phyloP scores from a whole-genome alignment of 2,329 filamentous ascomycete genomes.

The Diaporthe citri region DNA sequence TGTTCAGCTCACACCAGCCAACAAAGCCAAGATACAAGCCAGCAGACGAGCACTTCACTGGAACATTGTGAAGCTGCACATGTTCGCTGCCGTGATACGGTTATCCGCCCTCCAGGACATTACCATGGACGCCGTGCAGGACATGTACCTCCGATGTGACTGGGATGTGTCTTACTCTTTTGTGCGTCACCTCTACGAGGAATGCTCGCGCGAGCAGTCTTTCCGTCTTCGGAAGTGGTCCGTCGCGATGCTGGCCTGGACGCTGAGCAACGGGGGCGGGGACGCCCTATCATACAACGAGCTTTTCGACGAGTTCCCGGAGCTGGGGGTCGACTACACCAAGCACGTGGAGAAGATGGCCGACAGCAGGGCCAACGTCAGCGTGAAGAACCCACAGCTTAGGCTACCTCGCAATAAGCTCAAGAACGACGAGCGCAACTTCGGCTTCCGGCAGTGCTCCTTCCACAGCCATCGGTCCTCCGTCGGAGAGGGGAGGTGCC shows the following conservation, averaged over 20 bases:
- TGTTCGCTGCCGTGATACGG: slow-evolving; percentile 67
- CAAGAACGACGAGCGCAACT: slow-evolving; percentile 67
- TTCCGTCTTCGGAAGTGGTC: slow-evolving; percentile 70
- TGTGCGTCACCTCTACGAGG: slow-evolving; percentile 65
- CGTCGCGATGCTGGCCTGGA: slow-evolving; percentile 72
- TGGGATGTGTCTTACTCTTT: slow-evolving; percentile 68
- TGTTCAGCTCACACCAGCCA: slow-evolving; percentile 42
- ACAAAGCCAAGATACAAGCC: slow-evolving; percentile 45
- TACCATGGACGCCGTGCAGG: slow-evolving; percentile 70
- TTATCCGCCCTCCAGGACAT: slow-evolving; percentile 66
- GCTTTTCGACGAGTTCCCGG: slow-evolving; percentile 53
- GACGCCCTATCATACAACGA: slow-evolving; percentile 43
- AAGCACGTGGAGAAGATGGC: slow-evolving; percentile 66
- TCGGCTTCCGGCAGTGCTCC: slow-evolving; percentile 72
- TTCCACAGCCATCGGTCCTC: slow-evolving; percentile 70
- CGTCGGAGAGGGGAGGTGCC: slow-evolving; percentile 67
- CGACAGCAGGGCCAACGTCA: slow-evolving; percentile 62
- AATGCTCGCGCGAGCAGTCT: slow-evolving; percentile 62
- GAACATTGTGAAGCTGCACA: slow-evolving; percentile 68
- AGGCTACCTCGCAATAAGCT: slow-evolving; percentile 68
- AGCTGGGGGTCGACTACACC: slow-evolving; percentile 64
- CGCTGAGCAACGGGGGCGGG: slow-evolving; percentile 53
- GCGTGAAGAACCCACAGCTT: slow-evolving; percentile 72
- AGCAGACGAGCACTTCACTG: slow-evolving; percentile 61
- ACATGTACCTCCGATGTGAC: slow-evolving; percentile 69